A percentile compares a stretch with the other conserved stretches of the same genome.
Conservation (phyloP, 306 rosid species). For the Ormosia semicastrata region DNA sequence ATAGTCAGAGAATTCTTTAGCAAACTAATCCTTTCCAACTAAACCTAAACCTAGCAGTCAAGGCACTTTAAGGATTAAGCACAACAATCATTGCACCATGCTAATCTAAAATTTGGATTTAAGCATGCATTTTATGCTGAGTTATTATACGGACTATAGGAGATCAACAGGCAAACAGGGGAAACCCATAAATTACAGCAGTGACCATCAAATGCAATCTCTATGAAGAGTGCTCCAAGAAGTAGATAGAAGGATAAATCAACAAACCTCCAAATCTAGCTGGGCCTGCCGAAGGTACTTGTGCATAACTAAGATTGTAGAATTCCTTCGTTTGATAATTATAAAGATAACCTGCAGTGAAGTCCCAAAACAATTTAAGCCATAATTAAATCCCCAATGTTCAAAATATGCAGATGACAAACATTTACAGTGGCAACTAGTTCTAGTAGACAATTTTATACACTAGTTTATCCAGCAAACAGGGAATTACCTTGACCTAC, state of each 20-base stretch:
- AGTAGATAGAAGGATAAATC: slow-evolving; percentile 30
- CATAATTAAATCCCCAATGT: slow-evolving; percentile 18
- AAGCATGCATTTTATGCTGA: neutral
- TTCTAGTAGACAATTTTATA: neutral
- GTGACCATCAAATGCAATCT: slow-evolving; percentile 13
- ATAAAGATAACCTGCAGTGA: slow-evolving; percentile 79
- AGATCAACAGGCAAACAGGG: slow-evolving; percentile 17
- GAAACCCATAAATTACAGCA: slow-evolving; percentile 2
- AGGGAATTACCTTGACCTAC: slow-evolving; percentile 82
- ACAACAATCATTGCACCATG: neutral
- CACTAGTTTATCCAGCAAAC: slow-evolving; percentile 15
- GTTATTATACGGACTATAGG: neutral
- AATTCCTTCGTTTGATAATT: slow-evolving; percentile 87
- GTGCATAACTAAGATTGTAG: slow-evolving; percentile 88
- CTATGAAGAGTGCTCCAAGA: slow-evolving; percentile 24
- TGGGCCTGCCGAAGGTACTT: slow-evolving; percentile 73
- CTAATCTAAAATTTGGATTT: neutral
- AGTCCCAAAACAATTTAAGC: slow-evolving; percentile 37
- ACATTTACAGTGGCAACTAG: neutral
- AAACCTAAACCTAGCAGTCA: neutral
- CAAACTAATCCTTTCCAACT: neutral
- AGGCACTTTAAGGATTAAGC: neutral
- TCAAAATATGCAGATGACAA: slow-evolving; percentile 1
- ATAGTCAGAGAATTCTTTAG: neutral
- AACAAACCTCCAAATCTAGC: slow-evolving; percentile 93